Base-by-base conservation (phyloP, 1,139 yeast species). In the Lipomyces yarrowii region DNA sequence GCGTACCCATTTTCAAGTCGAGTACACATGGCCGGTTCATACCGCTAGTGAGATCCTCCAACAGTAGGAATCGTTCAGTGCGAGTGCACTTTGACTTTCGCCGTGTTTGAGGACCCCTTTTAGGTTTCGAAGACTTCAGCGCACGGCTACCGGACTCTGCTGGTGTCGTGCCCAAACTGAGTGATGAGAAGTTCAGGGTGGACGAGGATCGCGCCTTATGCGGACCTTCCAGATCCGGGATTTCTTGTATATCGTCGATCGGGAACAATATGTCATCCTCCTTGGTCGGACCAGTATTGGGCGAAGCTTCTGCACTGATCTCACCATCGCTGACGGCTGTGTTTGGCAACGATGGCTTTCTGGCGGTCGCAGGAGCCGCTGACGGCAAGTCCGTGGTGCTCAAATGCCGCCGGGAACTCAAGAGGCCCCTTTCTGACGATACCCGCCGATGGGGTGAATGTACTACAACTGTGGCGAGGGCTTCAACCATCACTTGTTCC, bases 1-100 rank as follows among this genome's bases (percentile, higher is more conserved):
- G 83, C 0, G 99, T 93, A 0, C 99, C 99, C 98, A 96, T 94
- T 76, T 96, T 96, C 71, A 96, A 82, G 77, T 96, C 99, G 67
- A 96, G 80, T 0, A 94, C 98, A 76, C 98, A 92, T 0, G 99
- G 98, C 68, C 84, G 84, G 46, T 78, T 81, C 88, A 94, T 86
- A 46, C 91, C 91, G 62, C 88, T 84, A 0, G 98, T 93, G 64
- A 96, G 80, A 78, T 96, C 99, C 75, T 96, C 99, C 63, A 93
- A 81, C n/a, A 96, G 79, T 53, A 96, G 89, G 74, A 92, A 92
- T 71, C 96, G 82, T 76, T 90, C 96, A 60, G 89, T 87, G 62
- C 89, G 75, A 2, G 78, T 74, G 60, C 73, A 71, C 18, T 70
- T 69, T n/a, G 48, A 18, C 48, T 71, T 69, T 10, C 64, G 61